A percentile compares a stretch with the other conserved stretches of the same genome.
Conservation (phyloP, 2,329 filamentous ascomycete genomes). For the Colletotrichum spaethianum region DNA sequence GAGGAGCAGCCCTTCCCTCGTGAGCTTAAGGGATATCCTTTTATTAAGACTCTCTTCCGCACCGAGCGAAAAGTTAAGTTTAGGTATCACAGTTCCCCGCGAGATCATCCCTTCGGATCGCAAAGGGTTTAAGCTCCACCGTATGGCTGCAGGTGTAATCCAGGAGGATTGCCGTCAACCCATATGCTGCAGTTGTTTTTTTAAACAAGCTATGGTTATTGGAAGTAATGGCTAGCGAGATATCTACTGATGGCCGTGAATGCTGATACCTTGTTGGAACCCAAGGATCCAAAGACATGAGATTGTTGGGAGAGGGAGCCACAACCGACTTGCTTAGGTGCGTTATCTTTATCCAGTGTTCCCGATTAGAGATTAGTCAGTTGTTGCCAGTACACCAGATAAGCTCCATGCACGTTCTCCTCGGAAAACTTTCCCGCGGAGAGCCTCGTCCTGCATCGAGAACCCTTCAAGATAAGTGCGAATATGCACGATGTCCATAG, state of each 20-base stretch:
- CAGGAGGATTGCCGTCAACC: neutral
- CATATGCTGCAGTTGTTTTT: neutral
- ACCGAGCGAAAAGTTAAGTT: neutral
- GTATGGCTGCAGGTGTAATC: neutral
- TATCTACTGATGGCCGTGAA: neutral
- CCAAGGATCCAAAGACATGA: neutral
- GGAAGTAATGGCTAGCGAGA: neutral
- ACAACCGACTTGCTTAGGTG: neutral
- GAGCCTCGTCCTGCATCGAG: neutral
- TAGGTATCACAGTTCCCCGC: neutral
- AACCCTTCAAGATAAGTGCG: neutral
- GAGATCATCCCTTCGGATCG: neutral
- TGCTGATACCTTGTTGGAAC: neutral
- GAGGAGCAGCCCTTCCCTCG: neutral
- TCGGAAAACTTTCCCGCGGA: slow-evolving; percentile 5
- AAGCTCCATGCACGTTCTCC: neutral
- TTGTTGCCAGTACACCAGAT: neutral
- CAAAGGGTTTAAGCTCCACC: neutral
- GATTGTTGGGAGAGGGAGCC: no score
- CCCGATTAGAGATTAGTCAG: neutral
- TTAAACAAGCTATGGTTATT: neutral
- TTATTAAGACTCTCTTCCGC: neutral
- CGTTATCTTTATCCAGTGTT: neutral
- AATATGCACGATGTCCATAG: slow-evolving; percentile 17
- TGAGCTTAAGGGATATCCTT: neutral